These are phyloP conservation scores for Nigrospora osmanthi DNA, from an alignment of 2,329 filamentous ascomycete genomes.

Conservation along the genomic window DNA sequence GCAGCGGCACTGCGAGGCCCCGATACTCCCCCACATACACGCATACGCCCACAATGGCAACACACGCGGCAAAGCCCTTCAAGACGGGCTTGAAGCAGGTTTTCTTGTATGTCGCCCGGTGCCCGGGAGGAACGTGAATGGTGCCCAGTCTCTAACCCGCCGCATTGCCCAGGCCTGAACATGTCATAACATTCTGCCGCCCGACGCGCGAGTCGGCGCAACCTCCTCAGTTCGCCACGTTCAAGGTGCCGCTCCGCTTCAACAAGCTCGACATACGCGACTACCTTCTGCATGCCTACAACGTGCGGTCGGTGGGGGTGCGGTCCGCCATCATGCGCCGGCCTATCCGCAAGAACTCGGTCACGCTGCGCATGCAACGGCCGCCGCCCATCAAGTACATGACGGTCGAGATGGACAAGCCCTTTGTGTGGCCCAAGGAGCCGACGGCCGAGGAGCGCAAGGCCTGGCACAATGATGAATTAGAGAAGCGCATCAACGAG, in stretches of 20 bases:
- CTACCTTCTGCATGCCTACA: slow-evolving; percentile 85
- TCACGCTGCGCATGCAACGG: slow-evolving; percentile 55
- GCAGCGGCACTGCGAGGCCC: too few relatives aligned
- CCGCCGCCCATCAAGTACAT: slow-evolving; percentile 78
- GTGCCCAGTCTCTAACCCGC: slow-evolving; percentile 1
- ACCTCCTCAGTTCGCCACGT: slow-evolving; percentile 73
- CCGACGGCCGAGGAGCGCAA: slow-evolving; percentile 46
- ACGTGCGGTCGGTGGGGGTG: slow-evolving; percentile 62
- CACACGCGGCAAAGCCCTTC: slow-evolving; percentile 10
- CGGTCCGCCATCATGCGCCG: slow-evolving; percentile 74
- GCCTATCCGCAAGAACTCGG: slow-evolving; percentile 38
- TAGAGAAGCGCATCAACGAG: slow-evolving; percentile 43
- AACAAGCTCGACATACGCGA: slow-evolving; percentile 96
- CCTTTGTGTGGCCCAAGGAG: slow-evolving; percentile 78
- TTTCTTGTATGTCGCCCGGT: slow-evolving; percentile 17
- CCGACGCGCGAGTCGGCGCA: slow-evolving; percentile 1
- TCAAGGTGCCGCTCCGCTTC: slow-evolving; percentile 84
- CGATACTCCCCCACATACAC: too few relatives aligned
- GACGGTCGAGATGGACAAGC: slow-evolving; percentile 81
- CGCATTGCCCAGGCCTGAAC: slow-evolving; percentile 1
- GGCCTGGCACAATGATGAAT: slow-evolving; percentile 58
- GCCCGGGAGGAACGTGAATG: background rate
- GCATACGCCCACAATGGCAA: slow-evolving; percentile 9
- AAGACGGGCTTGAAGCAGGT: slow-evolving; percentile 20
- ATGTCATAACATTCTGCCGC: slow-evolving; percentile 5